A percentile compares a stretch with the other conserved stretches of the same genome.
phyloP scores from a whole-genome alignment of 805 yeast genomes.

The Candida nemodendra region DNA sequence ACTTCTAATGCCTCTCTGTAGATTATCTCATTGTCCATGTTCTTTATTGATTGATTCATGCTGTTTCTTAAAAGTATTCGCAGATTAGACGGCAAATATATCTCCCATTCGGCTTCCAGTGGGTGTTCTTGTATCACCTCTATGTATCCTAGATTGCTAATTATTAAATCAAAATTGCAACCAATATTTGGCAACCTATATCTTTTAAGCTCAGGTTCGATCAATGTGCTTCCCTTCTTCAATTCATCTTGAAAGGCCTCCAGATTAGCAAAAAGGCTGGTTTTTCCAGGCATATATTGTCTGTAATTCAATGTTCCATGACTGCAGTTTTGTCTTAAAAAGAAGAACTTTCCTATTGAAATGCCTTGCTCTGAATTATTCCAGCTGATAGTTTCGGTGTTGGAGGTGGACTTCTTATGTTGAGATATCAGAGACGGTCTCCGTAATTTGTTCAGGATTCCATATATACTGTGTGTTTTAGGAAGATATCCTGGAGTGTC shows the following conservation, averaged over 20 bases:
- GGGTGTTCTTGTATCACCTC: slow-evolving; percentile 8
- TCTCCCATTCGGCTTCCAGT: slow-evolving; percentile 6
- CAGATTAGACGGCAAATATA: slow-evolving; percentile 11
- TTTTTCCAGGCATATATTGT: slow-evolving; percentile 12
- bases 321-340: slow-evolving; percentile 6
- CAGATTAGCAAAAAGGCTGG: neutral
- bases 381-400: neutral
- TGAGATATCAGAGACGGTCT: slow-evolving; percentile 5
- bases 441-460: slow-evolving; percentile 6
- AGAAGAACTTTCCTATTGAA: slow-evolving; percentile 9
- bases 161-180: slow-evolving; percentile 12
- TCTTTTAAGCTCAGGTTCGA: slow-evolving; percentile 1
- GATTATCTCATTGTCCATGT: too few relatives aligned
- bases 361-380: slow-evolving; percentile 4
- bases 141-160: slow-evolving; percentile 18
- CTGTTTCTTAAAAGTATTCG: slow-evolving; percentile 10
- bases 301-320: slow-evolving; percentile 1
- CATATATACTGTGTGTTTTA: slow-evolving; percentile 20
- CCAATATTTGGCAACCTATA: slow-evolving; percentile 8
- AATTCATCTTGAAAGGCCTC: neutral
- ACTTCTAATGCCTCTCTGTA: too few relatives aligned
- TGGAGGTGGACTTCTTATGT: neutral
- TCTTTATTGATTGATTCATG: slow-evolving; percentile 2
- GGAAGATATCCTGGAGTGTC: slow-evolving; percentile 33
- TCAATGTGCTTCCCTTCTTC: neutral